phyloP scores from a whole-genome alignment of 2,329 filamentous ascomycete genomes.

The Fusarium denticulatum region DNA sequence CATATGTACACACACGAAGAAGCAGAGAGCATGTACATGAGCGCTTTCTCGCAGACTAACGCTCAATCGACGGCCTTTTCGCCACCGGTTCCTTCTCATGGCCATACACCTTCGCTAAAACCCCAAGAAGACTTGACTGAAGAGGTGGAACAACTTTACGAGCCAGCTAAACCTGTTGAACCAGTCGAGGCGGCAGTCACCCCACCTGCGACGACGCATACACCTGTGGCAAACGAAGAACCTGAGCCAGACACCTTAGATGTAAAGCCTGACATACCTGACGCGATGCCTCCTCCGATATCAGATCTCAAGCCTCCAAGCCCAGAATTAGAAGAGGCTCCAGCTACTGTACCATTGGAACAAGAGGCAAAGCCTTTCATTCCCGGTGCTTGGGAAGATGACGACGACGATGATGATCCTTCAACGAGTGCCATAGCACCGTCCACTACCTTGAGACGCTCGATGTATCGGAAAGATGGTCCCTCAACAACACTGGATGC shows the following conservation, averaged over 20 bases:
- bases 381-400: slow-evolving; percentile 66
- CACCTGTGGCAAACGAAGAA: background rate
- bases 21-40: slow-evolving; percentile 89
- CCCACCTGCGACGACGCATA: background rate
- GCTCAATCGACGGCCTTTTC: slow-evolving; percentile 35
- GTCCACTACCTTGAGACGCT: slow-evolving; percentile 4
- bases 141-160: background rate
- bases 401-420: slow-evolving; percentile 45
- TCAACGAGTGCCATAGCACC: slow-evolving; percentile 12
- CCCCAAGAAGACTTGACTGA: background rate
- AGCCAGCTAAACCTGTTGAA: background rate
- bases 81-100: slow-evolving; percentile 14
- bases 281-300: background rate
- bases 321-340: background rate
- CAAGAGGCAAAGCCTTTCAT: slow-evolving; percentile 47
- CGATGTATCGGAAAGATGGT: slow-evolving; percentile 13
- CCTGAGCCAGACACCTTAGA: background rate
- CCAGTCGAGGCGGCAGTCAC: background rate
- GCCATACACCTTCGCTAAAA: slow-evolving; percentile 1
- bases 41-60: slow-evolving; percentile 66
- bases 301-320: background rate
- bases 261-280: background rate
- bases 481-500: slow-evolving; percentile 10
- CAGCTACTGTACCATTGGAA: background rate
- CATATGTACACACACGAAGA: slow-evolving; percentile 81